phyloP scores from a whole-genome alignment of 345 rosid genomes.

The Linum tenue region DNA sequence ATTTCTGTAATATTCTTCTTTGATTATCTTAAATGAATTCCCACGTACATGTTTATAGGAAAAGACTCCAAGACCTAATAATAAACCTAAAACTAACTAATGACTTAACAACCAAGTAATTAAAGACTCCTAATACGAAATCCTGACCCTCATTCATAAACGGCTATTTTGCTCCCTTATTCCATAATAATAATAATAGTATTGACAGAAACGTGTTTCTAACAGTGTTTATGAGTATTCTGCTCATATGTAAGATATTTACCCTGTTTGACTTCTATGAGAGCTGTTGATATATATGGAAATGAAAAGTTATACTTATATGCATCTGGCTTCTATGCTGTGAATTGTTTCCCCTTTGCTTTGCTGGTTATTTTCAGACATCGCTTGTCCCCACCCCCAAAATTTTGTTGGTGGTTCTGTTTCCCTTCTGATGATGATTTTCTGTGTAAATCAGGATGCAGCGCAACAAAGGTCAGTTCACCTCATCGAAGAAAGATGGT shows the following conservation, averaged over 20 bases:
- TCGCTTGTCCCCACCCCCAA: neutral
- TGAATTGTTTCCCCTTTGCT: neutral
- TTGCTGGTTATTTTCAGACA: neutral
- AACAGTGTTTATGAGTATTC: too few species aligned
- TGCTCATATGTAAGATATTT: neutral
- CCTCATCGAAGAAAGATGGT: slow-evolving; percentile 45
- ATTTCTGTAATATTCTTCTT: too few species aligned
- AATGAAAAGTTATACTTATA: neutral
- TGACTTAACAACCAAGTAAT: too few species aligned
- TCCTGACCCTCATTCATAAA: too few species aligned
- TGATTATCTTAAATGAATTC: too few species aligned
- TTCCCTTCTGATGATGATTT: slow-evolving; percentile 15
- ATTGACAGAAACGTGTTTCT: too few species aligned
- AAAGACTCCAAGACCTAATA: too few species aligned
- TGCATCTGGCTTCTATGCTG: neutral
- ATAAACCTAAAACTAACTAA: too few species aligned
- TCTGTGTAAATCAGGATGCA: slow-evolving; percentile 40
- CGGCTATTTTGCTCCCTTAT: too few species aligned
- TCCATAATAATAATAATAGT: too few species aligned
- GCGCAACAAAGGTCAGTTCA: slow-evolving; percentile 72
- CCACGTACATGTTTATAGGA: too few species aligned
- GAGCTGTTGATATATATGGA: neutral
- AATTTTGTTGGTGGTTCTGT: neutral
- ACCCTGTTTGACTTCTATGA: neutral
- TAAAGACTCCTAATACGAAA: too few species aligned